phyloP scores from a whole-genome alignment of 2,329 filamentous ascomycete species.

The Alternaria tenuissima region DNA sequence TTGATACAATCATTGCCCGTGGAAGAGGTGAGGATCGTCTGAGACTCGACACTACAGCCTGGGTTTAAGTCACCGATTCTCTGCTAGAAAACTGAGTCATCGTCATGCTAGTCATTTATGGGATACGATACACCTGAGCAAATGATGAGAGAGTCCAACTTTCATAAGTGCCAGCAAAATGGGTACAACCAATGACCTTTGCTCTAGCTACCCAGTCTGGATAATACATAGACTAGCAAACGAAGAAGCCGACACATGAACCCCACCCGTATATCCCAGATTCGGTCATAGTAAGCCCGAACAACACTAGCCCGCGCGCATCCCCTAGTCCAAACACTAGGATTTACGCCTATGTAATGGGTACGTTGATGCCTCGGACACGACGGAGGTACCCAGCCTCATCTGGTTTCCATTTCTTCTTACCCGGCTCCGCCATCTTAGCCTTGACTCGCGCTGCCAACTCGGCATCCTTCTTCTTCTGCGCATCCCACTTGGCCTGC shows the following conservation, averaged over 20 bases:
- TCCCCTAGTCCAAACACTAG: neutral
- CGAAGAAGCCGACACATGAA: neutral
- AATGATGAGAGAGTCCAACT: neutral
- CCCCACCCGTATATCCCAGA: neutral
- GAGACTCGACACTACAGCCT: neutral
- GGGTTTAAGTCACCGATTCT: neutral
- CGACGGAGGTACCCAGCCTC: conserved; percentile 3
- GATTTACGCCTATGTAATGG: neutral
- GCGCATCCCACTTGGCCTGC: neutral
- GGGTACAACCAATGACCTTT: neutral
- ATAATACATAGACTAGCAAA: neutral
- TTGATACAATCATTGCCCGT: neutral
- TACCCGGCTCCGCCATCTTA: neutral
- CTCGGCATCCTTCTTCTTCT: neutral
- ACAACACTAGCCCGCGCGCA: no score
- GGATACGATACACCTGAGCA: neutral
- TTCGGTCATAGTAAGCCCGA: neutral
- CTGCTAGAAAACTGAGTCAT: neutral
- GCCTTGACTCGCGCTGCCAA: neutral
- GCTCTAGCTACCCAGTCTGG: neutral
- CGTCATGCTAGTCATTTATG: neutral
- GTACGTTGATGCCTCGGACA: conserved; percentile 1
- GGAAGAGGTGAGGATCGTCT: neutral
- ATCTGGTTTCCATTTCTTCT: conserved; percentile 1
- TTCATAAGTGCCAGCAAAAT: neutral